A percentile compares a stretch with the other conserved stretches of the same genome.
phyloP scores from a whole-genome alignment of 768 basidiomycete species.

The Lactarius evosmus region DNA sequence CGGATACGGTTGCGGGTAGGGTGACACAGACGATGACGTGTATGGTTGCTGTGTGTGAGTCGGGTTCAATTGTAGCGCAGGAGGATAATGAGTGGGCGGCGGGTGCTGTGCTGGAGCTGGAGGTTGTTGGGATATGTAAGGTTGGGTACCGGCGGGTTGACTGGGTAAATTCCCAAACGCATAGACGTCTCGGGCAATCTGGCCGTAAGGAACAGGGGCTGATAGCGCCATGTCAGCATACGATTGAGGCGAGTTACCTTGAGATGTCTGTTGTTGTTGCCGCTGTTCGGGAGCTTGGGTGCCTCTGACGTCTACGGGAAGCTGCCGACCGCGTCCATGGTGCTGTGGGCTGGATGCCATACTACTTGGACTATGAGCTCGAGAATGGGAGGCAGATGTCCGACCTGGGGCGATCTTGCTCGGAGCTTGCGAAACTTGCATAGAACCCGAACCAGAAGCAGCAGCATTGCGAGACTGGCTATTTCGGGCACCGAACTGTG shows the following conservation, averaged over 20 bases:
- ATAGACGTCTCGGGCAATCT: constrained; percentile 23
- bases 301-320: constrained; percentile 9
- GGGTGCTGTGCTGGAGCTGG: constrained; percentile 10
- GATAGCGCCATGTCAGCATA: constrained; percentile 20
- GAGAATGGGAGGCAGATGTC: constrained; percentile 43
- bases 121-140: constrained; percentile 6
- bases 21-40: constrained; percentile 26
- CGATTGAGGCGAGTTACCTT: constrained; percentile 21
- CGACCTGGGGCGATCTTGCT: constrained; percentile 38
- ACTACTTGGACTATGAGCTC: constrained; percentile 45
- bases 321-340: constrained; percentile 20
- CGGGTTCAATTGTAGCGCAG: constrained; percentile 23
- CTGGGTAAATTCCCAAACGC: constrained; percentile 18
- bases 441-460: constrained; percentile 35
- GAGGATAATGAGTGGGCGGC: constrained; percentile 15
- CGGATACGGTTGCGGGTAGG: constrained; percentile 27
- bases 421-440: constrained; percentile 38
- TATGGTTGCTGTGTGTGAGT: constrained; percentile 24
- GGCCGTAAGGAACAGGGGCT: constrained; percentile 25
- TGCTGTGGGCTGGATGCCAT: constrained; percentile 48
- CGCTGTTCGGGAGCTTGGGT: constrained; percentile 13
- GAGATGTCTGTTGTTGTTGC: constrained; percentile 12
- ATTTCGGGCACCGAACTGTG: constrained; percentile 28
- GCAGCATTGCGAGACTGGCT: constrained; percentile 29
- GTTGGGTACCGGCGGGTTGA: constrained; percentile 12